Evolutionary conservation across 305 asterid genomes (phyloP).

Genomic region (Fraxinus angustifolia): DNA sequence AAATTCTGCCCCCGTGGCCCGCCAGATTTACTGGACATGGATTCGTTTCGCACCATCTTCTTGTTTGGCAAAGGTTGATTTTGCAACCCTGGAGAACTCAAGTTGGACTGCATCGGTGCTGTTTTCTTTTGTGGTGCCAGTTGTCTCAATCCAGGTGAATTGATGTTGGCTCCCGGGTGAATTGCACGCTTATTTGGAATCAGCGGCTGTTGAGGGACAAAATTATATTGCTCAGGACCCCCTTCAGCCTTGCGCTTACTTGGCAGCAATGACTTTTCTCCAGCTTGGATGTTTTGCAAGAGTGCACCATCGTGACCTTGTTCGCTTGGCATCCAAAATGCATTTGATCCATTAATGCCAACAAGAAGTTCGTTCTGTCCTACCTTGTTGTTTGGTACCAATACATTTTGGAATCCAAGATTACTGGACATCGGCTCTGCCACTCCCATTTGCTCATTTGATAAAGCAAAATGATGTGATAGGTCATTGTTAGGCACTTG

Average conservation of each 20-base stretch:
- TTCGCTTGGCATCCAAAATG: slow-evolving; percentile 36
- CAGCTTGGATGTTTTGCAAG: slow-evolving; percentile 28
- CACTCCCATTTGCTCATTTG: slow-evolving; percentile 26
- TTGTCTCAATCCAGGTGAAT: slow-evolving; percentile 35
- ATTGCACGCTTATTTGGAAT: slow-evolving; percentile 53
- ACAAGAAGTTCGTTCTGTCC: slow-evolving; percentile 29
- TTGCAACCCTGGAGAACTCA: slow-evolving; percentile 34
- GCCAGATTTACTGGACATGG: slow-evolving; percentile 52
- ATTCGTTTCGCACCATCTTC: slow-evolving; percentile 61
- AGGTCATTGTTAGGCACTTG: slow-evolving; percentile 18
- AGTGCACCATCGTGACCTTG: slow-evolving; percentile 24
- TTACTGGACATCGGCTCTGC: slow-evolving; percentile 15
- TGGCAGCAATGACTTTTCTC: slow-evolving; percentile 44
- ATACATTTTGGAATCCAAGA: slow-evolving; percentile 21
- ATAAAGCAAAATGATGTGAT: slow-evolving; percentile 27
- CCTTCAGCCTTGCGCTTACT: slow-evolving; percentile 75
- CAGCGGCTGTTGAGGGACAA: slow-evolving; percentile 37
- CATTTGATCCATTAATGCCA: slow-evolving; percentile 31
- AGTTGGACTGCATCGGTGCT: slow-evolving; percentile 39
- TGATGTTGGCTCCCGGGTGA: slow-evolving; percentile 34
- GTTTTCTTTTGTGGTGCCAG: slow-evolving; percentile 36
- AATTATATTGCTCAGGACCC: slow-evolving; percentile 33
- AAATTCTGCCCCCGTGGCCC: slow-evolving; percentile 59
- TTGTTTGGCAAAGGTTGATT: slow-evolving; percentile 34
- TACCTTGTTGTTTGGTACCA: slow-evolving; percentile 23